These are phyloP conservation scores for Cryphonectria carpinicola DNA, from an alignment of 2,329 filamentous ascomycete species.

Conservation along the genomic window DNA sequence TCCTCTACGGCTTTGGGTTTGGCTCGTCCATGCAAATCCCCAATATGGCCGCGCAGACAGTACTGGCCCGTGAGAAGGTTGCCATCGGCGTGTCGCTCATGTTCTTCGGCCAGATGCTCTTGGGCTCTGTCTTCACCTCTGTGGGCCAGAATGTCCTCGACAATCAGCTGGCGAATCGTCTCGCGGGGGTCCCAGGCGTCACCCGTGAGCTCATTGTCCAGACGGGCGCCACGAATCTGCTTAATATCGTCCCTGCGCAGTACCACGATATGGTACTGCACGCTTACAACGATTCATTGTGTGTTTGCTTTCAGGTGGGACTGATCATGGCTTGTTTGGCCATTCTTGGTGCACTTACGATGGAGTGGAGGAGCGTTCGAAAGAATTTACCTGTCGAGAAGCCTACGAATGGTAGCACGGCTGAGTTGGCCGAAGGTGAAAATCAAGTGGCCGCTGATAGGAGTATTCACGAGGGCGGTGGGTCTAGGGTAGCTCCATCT, in stretches of 20 bases:
- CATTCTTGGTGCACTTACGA: constrained; percentile 53
- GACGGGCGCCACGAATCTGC: constrained; percentile 54
- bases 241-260: constrained; percentile 48
- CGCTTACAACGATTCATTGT: constrained; percentile 61
- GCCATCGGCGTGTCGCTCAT: constrained; percentile 49
- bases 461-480: background rate
- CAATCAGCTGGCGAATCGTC: constrained; percentile 39
- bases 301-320: constrained; percentile 58
- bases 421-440: background rate
- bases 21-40: constrained; percentile 43
- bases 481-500: background rate
- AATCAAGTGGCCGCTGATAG: background rate
- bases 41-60: constrained; percentile 46
- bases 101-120: constrained; percentile 52
- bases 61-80: constrained; percentile 47
- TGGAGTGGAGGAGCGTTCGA: constrained; percentile 58
- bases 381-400: background rate
- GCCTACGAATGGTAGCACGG: background rate
- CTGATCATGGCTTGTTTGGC: constrained; percentile 54
- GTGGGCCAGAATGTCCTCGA: constrained; percentile 48
- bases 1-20: constrained; percentile 41
- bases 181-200: constrained; percentile 39
- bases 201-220: constrained; percentile 39
- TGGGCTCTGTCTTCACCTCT: constrained; percentile 51
- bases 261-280: constrained; percentile 52